Percentiles rank a stretch among this genome's conserved stretches.
phyloP scores from a whole-genome alignment of 495 filamentous ascomycete species.

The Pyrenopolyporus hunteri region DNA sequence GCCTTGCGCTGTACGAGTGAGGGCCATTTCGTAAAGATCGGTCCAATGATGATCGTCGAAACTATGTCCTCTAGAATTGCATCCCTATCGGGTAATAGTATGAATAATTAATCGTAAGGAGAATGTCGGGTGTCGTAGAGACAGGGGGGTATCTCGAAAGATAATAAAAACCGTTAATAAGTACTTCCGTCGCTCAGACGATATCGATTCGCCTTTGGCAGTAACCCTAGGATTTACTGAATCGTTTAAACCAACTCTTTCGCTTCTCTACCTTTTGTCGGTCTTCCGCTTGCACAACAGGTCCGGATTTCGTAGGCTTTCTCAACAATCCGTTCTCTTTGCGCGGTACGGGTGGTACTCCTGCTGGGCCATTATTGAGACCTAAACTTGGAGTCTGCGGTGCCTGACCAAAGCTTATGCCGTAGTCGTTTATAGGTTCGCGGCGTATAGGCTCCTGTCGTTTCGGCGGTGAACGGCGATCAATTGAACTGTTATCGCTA shows the following conservation, averaged over 20 bases:
- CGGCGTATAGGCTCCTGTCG: constrained; percentile 55
- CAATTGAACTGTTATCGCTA: constrained; percentile 88
- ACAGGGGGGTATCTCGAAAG: constrained; percentile 31
- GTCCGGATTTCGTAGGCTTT: constrained; percentile 41
- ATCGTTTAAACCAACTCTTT: constrained; percentile 88
- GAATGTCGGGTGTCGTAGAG: constrained; percentile 23
- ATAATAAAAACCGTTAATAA: constrained; percentile 12
- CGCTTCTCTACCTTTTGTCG: constrained; percentile 67
- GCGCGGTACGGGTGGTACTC: constrained; percentile 44
- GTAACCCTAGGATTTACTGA: constrained; percentile 66
- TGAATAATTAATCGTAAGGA: constrained; percentile 21
- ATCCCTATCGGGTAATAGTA: constrained; percentile 12
- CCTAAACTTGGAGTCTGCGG: constrained; percentile 47
- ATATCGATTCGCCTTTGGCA: constrained; percentile 6
- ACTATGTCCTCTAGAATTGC: constrained; percentile 11
- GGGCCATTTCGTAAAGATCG: constrained; percentile 1
- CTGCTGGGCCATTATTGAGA: constrained; percentile 34
- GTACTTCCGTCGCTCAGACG: constrained; percentile 9
- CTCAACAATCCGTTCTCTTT: constrained; percentile 45
- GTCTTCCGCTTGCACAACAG: constrained; percentile 40
- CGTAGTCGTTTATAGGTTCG: constrained; percentile 54
- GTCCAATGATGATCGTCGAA: constrained; percentile 20
- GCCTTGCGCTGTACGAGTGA: background rate
- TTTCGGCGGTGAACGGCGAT: constrained; percentile 68
- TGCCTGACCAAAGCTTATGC: constrained; percentile 51